Base-by-base conservation (phyloP, 345 rosid genomes). In the Stellera chamaejasme region DNA sequence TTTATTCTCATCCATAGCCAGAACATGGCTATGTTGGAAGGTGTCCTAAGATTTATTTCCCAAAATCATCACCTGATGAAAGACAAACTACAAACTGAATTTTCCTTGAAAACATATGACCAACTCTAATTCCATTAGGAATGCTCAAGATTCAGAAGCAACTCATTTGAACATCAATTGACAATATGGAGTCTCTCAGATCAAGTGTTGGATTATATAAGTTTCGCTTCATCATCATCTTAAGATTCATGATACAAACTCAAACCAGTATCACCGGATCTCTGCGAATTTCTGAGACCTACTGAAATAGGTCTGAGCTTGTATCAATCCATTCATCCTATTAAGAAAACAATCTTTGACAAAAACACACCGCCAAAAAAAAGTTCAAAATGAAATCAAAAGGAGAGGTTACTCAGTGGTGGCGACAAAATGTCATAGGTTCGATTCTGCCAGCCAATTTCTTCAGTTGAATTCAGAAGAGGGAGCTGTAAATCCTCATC, bases 371-470 rank as follows among this genome's bases (percentile, higher is more conserved):
- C 1, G 23, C 23, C 0, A 0, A 19, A 19, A 19, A 19, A 19
- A 19, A 19, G 23, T 19, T 19, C 0, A 19, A 19, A 19, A 19
- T 19, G 23, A n/a, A n/a, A 19, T 19, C 9, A 14, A 28, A 12
- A 5, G 14, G 2, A n/a, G 64, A 68, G 78, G 67, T 61, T 70
- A 75, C 82, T 82, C 84, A 73, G 81, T 71, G 67, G 61, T 73
- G 79, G 82, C 85, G 36, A 39, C 43, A 49, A 54, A 1, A 14
- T 55, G 56, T 46, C 1, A 39, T 77, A 63, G 88, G 88, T 77
- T 82, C 88, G 88, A 82, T 82, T 79, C 79, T 58, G 82, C 85
- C 88, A 69, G 88, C 88, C 1, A 4, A 62, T 72, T 15, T 79
- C 88, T 64, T 75, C 82, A 82, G 51, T 54, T 0, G 11, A 50